Percentiles rank a stretch among this genome's conserved stretches.
phyloP scores from a whole-genome alignment of 805 yeast genomes.

The Saccharomycopsis malanga region DNA sequence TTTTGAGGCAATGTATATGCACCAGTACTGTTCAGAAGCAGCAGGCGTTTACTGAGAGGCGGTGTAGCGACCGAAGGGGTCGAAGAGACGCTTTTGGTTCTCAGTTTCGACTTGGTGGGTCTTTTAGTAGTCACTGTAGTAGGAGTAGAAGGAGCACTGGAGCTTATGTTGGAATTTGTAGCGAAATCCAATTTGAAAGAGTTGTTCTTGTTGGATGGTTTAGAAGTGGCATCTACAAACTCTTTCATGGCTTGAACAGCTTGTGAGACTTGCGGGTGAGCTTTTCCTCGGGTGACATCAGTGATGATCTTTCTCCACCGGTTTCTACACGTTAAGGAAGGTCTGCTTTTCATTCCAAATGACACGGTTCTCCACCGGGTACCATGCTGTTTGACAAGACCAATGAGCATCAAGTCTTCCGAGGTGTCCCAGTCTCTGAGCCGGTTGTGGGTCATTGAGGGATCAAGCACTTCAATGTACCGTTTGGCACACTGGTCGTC shows the following conservation, averaged over 20 bases:
- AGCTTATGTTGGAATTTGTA: background rate
- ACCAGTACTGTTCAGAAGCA: too few species aligned
- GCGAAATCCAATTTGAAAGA: background rate
- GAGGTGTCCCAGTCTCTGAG: constrained; percentile 71
- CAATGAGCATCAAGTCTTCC: constrained; percentile 68
- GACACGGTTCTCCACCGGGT: constrained; percentile 88
- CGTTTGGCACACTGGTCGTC: constrained; percentile 94
- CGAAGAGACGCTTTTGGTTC: background rate
- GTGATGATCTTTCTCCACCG: constrained; percentile 86
- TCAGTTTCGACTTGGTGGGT: background rate
- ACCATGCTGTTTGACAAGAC: constrained; percentile 62
- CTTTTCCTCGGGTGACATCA: constrained; percentile 62
- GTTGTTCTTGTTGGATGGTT: background rate
- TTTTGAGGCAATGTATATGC: background rate
- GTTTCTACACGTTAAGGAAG: constrained; percentile 84
- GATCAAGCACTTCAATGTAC: constrained; percentile 82
- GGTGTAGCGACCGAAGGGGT: constrained; percentile 3
- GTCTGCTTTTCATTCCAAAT: constrained; percentile 63
- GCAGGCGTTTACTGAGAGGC: background rate
- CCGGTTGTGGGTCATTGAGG: constrained; percentile 62
- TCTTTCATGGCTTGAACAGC: constrained; percentile 41
- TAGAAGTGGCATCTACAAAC: background rate
- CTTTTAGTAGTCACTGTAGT: background rate
- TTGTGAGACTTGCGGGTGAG: constrained; percentile 43
- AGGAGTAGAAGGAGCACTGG: background rate